Conservation (phyloP, 2,329 filamentous ascomycete genomes). For the Bipolaris bicolor region DNA sequence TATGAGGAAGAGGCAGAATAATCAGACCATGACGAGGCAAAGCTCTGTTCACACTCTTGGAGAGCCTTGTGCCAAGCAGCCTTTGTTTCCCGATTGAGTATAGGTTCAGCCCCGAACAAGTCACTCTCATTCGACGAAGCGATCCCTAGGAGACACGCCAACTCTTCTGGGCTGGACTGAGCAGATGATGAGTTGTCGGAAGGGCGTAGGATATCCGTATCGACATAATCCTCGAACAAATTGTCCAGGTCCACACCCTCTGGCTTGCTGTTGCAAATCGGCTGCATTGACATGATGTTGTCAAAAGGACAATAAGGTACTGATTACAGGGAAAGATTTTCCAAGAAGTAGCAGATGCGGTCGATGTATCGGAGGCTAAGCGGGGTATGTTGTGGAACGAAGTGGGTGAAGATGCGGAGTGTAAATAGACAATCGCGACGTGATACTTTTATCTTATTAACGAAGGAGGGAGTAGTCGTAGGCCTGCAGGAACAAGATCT, state of each 20-base stretch:
- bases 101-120: conserved; percentile 54
- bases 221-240: conserved; percentile 69
- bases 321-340: conserved; percentile 36
- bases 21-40: conserved; percentile 45
- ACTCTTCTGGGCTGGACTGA: conserved; percentile 56
- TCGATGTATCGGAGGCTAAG: conserved; percentile 28
- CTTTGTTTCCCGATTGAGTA: conserved; percentile 56
- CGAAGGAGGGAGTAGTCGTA: conserved; percentile 18
- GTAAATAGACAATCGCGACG: conserved; percentile 23
- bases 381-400: conserved; percentile 6
- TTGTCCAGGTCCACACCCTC: conserved; percentile 64
- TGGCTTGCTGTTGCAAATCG: conserved; percentile 58
- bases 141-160: conserved; percentile 60
- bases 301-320: conserved; percentile 24
- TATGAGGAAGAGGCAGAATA: conserved; percentile 37
- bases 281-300: conserved; percentile 49
- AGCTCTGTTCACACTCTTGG: conserved; percentile 59
- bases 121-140: conserved; percentile 60
- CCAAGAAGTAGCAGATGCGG: conserved; percentile 18
- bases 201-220: conserved; percentile 60
- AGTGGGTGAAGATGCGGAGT: conserved; percentile 23
- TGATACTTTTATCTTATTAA: conserved; percentile 34
- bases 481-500: conserved; percentile 34
- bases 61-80: conserved; percentile 62
- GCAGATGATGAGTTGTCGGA: conserved; percentile 56